Evolutionary conservation across 2,329 filamentous ascomycete species (phyloP).

Genomic region (Penicillium expansum): DNA sequence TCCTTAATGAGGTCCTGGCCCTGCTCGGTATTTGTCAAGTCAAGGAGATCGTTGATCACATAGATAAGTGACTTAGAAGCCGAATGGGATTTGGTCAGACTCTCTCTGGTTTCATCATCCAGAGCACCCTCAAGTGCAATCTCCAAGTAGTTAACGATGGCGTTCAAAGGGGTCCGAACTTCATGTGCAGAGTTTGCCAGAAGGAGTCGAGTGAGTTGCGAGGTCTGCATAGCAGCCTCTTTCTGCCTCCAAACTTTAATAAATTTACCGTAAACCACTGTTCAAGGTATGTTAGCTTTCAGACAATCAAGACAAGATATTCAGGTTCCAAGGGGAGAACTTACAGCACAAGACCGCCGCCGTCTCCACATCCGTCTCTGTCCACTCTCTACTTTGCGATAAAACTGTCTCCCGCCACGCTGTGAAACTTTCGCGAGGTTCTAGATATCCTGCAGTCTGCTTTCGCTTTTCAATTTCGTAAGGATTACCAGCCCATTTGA

Average conservation of each 20-base stretch:
- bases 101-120: constrained; percentile 80
- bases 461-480: constrained; percentile 65
- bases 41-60: constrained; percentile 87
- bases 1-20: constrained; percentile 75
- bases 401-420: constrained; percentile 77
- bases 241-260: constrained; percentile 94
- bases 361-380: constrained; percentile 83
- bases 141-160: constrained; percentile 92
- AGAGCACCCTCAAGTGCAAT: constrained; percentile 80
- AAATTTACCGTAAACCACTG: constrained; percentile 78
- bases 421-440: constrained; percentile 78
- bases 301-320: background rate
- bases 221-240: constrained; percentile 77
- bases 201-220: constrained; percentile 72
- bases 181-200: constrained; percentile 89
- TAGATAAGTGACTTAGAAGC: constrained; percentile 91
- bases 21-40: constrained; percentile 84
- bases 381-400: constrained; percentile 83
- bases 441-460: constrained; percentile 72
- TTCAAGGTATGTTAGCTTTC: background rate
- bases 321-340: background rate
- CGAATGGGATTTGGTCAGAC: constrained; percentile 78
- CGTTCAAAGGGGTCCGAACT: constrained; percentile 84
- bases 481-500: constrained; percentile 70
- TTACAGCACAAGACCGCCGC: constrained; percentile 71